Percentiles rank a stretch among this genome's conserved stretches.
phyloP scores from a whole-genome alignment of 352 stramenopile species.

The Globisporangium cystogenes region DNA sequence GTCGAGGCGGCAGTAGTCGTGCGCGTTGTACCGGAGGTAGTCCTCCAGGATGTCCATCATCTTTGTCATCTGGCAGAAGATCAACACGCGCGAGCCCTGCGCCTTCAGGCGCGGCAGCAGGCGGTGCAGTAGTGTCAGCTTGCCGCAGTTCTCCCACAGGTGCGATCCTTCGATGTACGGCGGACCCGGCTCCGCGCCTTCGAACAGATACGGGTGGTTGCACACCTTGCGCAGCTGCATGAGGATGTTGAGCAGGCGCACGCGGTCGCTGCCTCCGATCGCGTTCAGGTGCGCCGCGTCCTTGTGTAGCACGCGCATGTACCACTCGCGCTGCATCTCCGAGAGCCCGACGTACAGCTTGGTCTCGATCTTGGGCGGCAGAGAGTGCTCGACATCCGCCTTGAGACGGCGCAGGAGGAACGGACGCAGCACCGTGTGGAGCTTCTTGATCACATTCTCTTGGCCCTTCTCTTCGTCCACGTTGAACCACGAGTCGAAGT shows the following conservation, averaged over 20 bases:
- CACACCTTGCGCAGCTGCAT: constrained; percentile 99
- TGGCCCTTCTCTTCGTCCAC: constrained; percentile 94
- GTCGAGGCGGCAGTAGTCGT: constrained; percentile 85
- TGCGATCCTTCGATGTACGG: constrained; percentile 96
- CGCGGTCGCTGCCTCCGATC: constrained; percentile 94
- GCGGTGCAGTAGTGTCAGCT: constrained; percentile 97
- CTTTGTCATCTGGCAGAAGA: constrained; percentile 99
- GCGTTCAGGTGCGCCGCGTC: constrained; percentile 96
- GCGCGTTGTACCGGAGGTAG: constrained; percentile 92
- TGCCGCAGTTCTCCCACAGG: constrained; percentile 98
- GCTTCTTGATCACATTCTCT: constrained; percentile 97
- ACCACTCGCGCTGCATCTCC: constrained; percentile 97
- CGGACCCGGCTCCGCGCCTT: constrained; percentile 96
- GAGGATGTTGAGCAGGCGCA: constrained; percentile 96
- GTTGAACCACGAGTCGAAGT: constrained; percentile 99
- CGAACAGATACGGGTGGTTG: constrained; percentile 99
- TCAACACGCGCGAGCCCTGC: constrained; percentile 92
- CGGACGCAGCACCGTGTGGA: constrained; percentile 96
- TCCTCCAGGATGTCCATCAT: constrained; percentile 99
- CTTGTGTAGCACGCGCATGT: constrained; percentile 96
- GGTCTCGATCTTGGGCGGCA: constrained; percentile 98
- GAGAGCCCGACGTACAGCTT: constrained; percentile 98
- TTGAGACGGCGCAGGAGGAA: constrained; percentile 99
- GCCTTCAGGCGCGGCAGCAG: constrained; percentile 84
- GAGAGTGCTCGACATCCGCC: constrained; percentile 94